A percentile compares a stretch with the other conserved stretches of the same genome.
Evolutionary conservation across 495 filamentous ascomycete species (phyloP).

Genomic region (Penicillium arizonense): DNA sequence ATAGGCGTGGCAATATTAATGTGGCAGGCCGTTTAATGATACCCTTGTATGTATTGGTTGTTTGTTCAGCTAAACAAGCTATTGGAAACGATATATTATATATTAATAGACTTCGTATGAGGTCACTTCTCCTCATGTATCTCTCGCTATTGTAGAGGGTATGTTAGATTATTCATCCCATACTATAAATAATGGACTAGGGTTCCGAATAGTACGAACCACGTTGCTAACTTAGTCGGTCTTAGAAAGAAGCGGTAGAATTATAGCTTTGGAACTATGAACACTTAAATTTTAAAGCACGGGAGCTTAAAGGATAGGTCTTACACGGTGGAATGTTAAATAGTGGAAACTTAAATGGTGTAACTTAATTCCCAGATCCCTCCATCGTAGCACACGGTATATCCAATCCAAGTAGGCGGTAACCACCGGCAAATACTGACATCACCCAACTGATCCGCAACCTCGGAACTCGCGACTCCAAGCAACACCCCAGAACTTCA

Average conservation of each 20-base stretch:
- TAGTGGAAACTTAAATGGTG: too few relatives aligned
- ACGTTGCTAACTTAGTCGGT: too few relatives aligned
- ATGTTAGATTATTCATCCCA: not conserved
- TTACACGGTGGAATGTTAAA: too few relatives aligned
- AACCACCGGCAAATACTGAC: constrained; percentile 23
- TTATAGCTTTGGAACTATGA: too few relatives aligned
- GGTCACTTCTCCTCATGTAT: constrained; percentile 12
- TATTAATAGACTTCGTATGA: constrained; percentile 10
- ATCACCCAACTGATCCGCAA: constrained; percentile 23
- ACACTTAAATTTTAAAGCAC: too few relatives aligned
- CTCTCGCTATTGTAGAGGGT: constrained; percentile 6
- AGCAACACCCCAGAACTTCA: not conserved
- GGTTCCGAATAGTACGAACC: too few relatives aligned
- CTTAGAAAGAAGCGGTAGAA: too few relatives aligned
- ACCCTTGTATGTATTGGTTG: constrained; percentile 8
- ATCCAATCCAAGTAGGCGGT: constrained; percentile 21
- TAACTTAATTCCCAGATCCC: too few relatives aligned
- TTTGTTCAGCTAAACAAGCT: constrained; percentile 8
- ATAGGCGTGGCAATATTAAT: constrained; percentile 17
- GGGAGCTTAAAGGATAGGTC: too few relatives aligned
- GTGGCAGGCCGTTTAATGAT: constrained; percentile 15
- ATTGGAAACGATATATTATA: constrained; percentile 6
- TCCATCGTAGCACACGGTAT: not conserved
- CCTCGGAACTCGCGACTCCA: constrained; percentile 1
- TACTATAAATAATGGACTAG: too few relatives aligned